phyloP scores from a whole-genome alignment of 2,329 filamentous ascomycete species.

The Aspergillus flavus region DNA sequence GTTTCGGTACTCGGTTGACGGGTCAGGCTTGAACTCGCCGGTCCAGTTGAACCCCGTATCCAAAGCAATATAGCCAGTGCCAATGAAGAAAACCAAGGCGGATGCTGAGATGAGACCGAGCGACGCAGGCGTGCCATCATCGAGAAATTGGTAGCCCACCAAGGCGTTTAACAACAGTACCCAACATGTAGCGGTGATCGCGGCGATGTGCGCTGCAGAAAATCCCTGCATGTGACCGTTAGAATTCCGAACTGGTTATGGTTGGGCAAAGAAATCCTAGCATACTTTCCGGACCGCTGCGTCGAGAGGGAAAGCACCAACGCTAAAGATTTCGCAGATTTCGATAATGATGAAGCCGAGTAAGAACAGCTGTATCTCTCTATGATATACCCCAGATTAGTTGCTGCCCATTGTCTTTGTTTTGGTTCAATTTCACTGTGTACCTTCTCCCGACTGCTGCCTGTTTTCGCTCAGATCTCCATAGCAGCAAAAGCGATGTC shows the following conservation, averaged over 20 bases:
- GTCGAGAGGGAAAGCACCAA: constrained; percentile 82
- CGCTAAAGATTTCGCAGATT: constrained; percentile 95
- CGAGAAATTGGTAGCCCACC: constrained; percentile 89
- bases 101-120: constrained; percentile 74
- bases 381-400: constrained; percentile 43
- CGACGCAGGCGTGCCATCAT: constrained; percentile 88
- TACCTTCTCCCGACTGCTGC: constrained; percentile 93
- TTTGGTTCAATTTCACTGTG: constrained; percentile 24
- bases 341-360: constrained; percentile 81
- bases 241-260: neutral
- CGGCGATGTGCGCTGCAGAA: constrained; percentile 84
- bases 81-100: constrained; percentile 73
- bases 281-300: constrained; percentile 67
- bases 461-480: constrained; percentile 83
- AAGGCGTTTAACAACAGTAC: constrained; percentile 87
- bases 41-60: constrained; percentile 91
- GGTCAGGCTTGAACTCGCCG: constrained; percentile 68
- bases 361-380: constrained; percentile 96
- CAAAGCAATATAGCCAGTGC: constrained; percentile 92
- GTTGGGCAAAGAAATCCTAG: constrained; percentile 31
- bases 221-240: constrained; percentile 64
- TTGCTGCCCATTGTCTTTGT: neutral
- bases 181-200: constrained; percentile 87
- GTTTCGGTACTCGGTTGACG: constrained; percentile 62
- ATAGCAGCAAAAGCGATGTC: constrained; percentile 67